These are phyloP conservation scores for Chaetoceros muelleri DNA, from an alignment of 108 stramenopile species.

Conservation along the genomic window DNA sequence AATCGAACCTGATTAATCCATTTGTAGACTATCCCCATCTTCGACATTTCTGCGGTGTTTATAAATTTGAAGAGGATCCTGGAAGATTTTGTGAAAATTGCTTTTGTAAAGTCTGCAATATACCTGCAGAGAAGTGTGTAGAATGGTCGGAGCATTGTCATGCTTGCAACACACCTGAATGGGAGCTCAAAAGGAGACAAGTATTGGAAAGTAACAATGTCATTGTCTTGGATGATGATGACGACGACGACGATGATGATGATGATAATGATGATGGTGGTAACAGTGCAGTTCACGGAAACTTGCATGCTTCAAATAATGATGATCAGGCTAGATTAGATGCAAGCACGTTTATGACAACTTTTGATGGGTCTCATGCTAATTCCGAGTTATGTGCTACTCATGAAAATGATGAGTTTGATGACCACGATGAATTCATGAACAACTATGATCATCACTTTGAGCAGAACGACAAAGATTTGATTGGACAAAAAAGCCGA, in stretches of 20 bases:
- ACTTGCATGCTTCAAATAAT: constrained; percentile 4
- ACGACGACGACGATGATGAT: neutral
- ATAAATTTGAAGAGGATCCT: constrained; percentile 14
- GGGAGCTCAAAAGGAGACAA: neutral
- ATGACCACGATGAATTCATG: constrained; percentile 2
- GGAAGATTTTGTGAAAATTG: constrained; percentile 44
- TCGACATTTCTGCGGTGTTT: constrained; percentile 33
- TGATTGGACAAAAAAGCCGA: constrained; percentile 1
- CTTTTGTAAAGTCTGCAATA: constrained; percentile 54
- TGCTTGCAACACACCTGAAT: neutral
- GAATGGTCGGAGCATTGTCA: constrained; percentile 33
- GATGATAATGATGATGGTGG: neutral
- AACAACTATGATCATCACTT: constrained; percentile 4
- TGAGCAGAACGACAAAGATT: neutral
- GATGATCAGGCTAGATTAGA: neutral
- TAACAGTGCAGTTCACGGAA: neutral
- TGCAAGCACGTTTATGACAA: constrained; percentile 1
- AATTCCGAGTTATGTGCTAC: neutral
- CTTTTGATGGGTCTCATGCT: constrained; percentile 2
- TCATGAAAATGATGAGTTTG: neutral
- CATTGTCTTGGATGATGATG: constrained; percentile 19
- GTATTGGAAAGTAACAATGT: neutral
- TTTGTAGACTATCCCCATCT: constrained; percentile 48
- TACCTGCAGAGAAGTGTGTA: constrained; percentile 25
- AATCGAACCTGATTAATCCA: constrained; percentile 35